A percentile compares a stretch with the other conserved stretches of the same genome.
phyloP scores from a whole-genome alignment of 371 early-diverging fungal genomes.

The Mucor saturninus region DNA sequence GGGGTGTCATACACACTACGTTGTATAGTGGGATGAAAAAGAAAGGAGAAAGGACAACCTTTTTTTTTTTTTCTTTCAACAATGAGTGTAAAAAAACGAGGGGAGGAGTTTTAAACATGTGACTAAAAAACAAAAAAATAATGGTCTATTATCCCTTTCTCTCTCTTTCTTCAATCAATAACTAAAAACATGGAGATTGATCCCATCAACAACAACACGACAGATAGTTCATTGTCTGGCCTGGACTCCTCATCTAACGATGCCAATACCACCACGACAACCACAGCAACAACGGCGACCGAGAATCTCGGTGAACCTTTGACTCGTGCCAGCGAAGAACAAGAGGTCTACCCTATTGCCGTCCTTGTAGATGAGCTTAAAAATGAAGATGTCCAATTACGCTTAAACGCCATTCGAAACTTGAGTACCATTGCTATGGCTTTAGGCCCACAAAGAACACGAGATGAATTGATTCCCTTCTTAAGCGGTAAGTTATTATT shows the following conservation, averaged over 20 bases:
- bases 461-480: slow-evolving; percentile 96
- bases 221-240: not conserved
- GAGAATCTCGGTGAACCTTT: slow-evolving; percentile 18
- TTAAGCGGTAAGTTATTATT: slow-evolving; percentile 76
- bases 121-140: too few species aligned
- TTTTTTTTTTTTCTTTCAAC: too few species aligned
- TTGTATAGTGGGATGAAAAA: too few species aligned
- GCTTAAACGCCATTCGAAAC: slow-evolving; percentile 93
- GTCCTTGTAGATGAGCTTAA: slow-evolving; percentile 96
- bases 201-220: slow-evolving; percentile 3
- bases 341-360: slow-evolving; percentile 85
- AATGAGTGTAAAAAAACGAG: too few species aligned
- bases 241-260: slow-evolving; percentile 11
- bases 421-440: slow-evolving; percentile 95
- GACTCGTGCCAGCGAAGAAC: slow-evolving; percentile 36
- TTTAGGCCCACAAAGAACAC: slow-evolving; percentile 93
- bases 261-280: not conserved
- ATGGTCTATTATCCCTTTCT: not conserved
- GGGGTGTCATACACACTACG: too few species aligned
- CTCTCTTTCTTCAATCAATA: not conserved
- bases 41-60: not conserved
- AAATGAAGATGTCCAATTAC: slow-evolving; percentile 93
- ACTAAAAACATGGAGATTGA: slow-evolving; percentile 15
- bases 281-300: slow-evolving; percentile 2
- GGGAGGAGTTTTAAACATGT: too few species aligned